These are phyloP conservation scores for Candida sp. DNA, from an alignment of 1,139 yeast species.

Conservation along the genomic window DNA sequence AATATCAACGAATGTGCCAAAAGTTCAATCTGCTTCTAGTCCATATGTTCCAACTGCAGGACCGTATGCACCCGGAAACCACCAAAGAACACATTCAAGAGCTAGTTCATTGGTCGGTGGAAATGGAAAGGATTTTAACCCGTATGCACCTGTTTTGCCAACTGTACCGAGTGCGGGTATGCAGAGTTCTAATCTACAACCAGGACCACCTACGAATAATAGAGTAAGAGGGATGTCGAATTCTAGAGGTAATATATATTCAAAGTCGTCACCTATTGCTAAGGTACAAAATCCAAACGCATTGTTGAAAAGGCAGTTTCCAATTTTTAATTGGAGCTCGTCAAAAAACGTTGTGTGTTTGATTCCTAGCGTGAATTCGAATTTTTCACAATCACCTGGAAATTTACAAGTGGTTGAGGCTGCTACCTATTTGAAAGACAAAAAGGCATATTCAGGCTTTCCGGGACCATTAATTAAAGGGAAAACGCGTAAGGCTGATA, in stretches of 20 bases:
- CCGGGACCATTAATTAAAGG: constrained; percentile 66
- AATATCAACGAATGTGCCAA: constrained; percentile 19
- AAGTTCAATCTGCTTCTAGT: constrained; percentile 22
- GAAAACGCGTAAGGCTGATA: constrained; percentile 58
- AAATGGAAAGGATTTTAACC: constrained; percentile 40
- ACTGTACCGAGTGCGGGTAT: constrained; percentile 12
- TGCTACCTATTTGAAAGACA: constrained; percentile 16
- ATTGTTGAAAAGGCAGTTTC: constrained; percentile 60
- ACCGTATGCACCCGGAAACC: constrained; percentile 42
- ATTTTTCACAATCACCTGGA: constrained; percentile 5
- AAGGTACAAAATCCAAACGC: constrained; percentile 33
- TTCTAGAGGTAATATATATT: constrained; percentile 23
- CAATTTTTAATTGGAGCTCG: constrained; percentile 71
- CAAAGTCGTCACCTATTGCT: constrained; percentile 18
- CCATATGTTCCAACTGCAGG: constrained; percentile 48
- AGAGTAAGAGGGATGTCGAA: constrained; percentile 29
- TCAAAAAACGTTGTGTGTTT: constrained; percentile 27
- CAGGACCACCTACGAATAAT: constrained; percentile 8
- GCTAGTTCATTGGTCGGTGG: constrained; percentile 43
- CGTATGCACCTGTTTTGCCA: constrained; percentile 39
- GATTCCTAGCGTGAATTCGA: constrained; percentile 16
- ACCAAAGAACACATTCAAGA: constrained; percentile 37
- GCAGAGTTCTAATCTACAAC: constrained; percentile 5
- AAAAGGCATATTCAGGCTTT: constrained; percentile 24
- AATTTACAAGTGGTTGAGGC: constrained; percentile 16